Evolutionary conservation across 352 stramenopile genomes (phyloP), one percentile per base, ranked within the genome.

Genomic region (Phytopythium litorale): DNA sequence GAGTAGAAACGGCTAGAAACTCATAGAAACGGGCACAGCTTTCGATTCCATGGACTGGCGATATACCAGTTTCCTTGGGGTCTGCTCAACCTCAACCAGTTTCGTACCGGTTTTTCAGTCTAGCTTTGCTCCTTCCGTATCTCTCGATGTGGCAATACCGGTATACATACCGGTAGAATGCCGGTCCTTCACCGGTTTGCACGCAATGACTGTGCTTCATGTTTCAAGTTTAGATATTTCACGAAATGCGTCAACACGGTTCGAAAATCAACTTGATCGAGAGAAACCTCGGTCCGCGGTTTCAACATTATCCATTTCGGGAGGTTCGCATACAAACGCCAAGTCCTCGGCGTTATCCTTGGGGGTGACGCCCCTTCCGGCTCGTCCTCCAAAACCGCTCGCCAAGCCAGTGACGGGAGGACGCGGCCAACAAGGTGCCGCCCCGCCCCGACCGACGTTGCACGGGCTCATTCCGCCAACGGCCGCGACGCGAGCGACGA

Each of bases 401-500:
- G 28, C 32, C 52, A 33, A 23, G 52, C 52, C 52, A 45, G 32
- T 46, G 37, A 45, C 32, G 30, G 13, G 4, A 13, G 52, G 33
- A 23, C 45, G 52, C 13, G 7, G 28, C 16, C 32, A 57, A n/a
- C 28, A 32, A 32, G 28, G 9, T 18, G 23, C 23, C 23, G 18
- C 1, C 46, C 23, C 25, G 23, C 21, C 35, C 35, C 35, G 35
- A 40, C 8, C 9, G 35, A 40, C 8, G 48, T 7, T 37, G 13
- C 46, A 4, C 25, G 48, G 6, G 28, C 28, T 54, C 48, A 54
- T 54, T 54, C 48, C 28, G 16, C 48, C 28, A 54, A 54, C 48
- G 53, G 38, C 35, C 35, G 53, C 53, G 53, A 32, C 53, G 53
- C 53, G 52, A 58, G 33, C 52, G 52, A 58, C 52, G 52, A 52